phyloP scores from a whole-genome alignment of 2,329 filamentous ascomycete genomes.

The Fusarium anthophilum region DNA sequence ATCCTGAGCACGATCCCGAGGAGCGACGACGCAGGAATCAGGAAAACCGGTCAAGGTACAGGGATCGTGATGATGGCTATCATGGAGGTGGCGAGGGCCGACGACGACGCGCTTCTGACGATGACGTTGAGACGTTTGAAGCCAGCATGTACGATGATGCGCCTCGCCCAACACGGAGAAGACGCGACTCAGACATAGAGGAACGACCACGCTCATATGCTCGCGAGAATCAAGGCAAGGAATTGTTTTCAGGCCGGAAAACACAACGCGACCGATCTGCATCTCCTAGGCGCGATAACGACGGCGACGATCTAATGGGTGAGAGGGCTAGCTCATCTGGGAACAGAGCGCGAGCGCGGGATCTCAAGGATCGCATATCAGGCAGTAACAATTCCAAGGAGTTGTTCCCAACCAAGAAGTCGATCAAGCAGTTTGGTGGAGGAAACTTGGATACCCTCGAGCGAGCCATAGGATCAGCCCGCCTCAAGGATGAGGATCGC shows the following conservation, averaged over 20 bases:
- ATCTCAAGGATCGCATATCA: constrained; percentile 48
- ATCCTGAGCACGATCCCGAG: constrained; percentile 87
- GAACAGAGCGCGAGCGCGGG: constrained; percentile 48
- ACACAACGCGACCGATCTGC: constrained; percentile 59
- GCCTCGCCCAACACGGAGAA: constrained; percentile 45
- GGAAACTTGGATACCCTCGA: constrained; percentile 52
- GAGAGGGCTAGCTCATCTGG: constrained; percentile 44
- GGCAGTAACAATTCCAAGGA: constrained; percentile 48
- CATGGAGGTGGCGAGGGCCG: constrained; percentile 51
- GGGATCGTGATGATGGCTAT: constrained; percentile 61
- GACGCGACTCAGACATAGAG: constrained; percentile 39
- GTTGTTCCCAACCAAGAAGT: constrained; percentile 51
- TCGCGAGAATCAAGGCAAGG: constrained; percentile 61
- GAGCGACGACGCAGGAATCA: constrained; percentile 71
- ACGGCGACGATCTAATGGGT: constrained; percentile 54
- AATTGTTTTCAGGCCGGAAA: constrained; percentile 66
- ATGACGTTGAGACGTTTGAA: constrained; percentile 69
- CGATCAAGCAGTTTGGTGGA: constrained; percentile 36
- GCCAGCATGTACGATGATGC: constrained; percentile 86
- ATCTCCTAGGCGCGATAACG: constrained; percentile 58
- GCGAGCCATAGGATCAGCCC: constrained; percentile 51
- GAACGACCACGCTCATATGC: constrained; percentile 45
- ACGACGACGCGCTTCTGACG: constrained; percentile 53
- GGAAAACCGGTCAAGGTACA: constrained; percentile 68
- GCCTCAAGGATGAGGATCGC: constrained; percentile 50